Evolutionary conservation across 257 asterid species (phyloP).

Genomic region (Apocynum venetum): DNA sequence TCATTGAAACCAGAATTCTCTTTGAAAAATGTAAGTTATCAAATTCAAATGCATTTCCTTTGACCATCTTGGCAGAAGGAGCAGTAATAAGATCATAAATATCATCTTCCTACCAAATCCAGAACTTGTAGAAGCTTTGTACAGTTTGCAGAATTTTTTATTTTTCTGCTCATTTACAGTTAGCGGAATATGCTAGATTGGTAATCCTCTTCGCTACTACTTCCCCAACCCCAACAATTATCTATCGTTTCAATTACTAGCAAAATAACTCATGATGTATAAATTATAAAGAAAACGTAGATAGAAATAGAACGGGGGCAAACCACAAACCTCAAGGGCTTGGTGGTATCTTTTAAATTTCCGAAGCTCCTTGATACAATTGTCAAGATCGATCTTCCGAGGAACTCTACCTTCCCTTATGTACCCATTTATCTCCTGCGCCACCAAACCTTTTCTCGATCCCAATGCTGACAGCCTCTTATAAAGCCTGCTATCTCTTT

Average conservation of each 20-base stretch:
- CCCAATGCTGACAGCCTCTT: constrained; percentile 68
- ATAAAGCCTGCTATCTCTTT: constrained; percentile 30
- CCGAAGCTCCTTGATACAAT: constrained; percentile 61
- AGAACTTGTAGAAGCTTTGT: no score
- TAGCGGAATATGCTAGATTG: not conserved
- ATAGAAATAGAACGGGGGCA: not conserved
- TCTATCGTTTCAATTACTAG: not conserved
- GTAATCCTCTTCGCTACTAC: not conserved
- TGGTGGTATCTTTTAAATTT: constrained; percentile 42
- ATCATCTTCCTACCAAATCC: no score
- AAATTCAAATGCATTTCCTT: not conserved
- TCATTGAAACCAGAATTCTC: not conserved
- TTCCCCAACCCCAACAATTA: not conserved
- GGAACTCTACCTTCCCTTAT: constrained; percentile 48
- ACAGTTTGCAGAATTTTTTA: no score
- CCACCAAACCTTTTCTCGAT: constrained; percentile 37
- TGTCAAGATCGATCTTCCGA: constrained; percentile 38
- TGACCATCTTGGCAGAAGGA: not conserved
- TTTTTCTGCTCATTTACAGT: not conserved
- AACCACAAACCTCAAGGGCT: constrained; percentile 63
- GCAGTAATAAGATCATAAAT: not conserved
- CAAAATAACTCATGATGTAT: not conserved
- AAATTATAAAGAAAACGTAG: not conserved
- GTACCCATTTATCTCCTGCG: constrained; percentile 49
- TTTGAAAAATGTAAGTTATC: not conserved